Conservation (phyloP, 1,284 basidiomycete species). For the Melampsora larici-populina region DNA sequence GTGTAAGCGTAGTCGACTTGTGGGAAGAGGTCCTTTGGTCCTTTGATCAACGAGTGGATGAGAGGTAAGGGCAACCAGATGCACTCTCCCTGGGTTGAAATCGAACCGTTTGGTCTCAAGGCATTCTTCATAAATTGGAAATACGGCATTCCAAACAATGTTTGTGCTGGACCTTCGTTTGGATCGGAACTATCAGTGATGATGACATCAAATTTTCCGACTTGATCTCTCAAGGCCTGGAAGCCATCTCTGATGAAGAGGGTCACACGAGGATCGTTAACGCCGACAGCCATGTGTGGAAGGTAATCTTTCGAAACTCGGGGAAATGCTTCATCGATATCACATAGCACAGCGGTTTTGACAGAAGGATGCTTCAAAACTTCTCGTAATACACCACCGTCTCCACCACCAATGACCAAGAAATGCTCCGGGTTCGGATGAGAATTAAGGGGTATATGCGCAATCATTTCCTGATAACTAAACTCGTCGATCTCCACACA, state of each 20-base stretch:
- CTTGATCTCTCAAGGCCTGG: slow-evolving; percentile 88
- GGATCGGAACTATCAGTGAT: slow-evolving; percentile 81
- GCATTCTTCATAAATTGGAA: slow-evolving; percentile 90
- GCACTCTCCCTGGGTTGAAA: slow-evolving; percentile 94
- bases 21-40: slow-evolving; percentile 75
- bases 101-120: slow-evolving; percentile 82
- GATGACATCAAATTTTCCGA: slow-evolving; percentile 91
- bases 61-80: slow-evolving; percentile 91
- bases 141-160: slow-evolving; percentile 95
- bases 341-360: slow-evolving; percentile 88
- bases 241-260: slow-evolving; percentile 95
- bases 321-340: slow-evolving; percentile 98
- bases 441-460: slow-evolving; percentile 87
- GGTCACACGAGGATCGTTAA: slow-evolving; percentile 76
- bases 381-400: slow-evolving; percentile 94
- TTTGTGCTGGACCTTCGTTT: slow-evolving; percentile 80
- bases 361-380: slow-evolving; percentile 91
- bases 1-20: slow-evolving; percentile 89
- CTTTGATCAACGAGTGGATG: slow-evolving; percentile 73
- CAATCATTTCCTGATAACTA: slow-evolving; percentile 99
- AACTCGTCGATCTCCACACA: slow-evolving; percentile 98
- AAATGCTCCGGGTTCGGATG: slow-evolving; percentile 96
- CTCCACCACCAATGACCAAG: slow-evolving; percentile 85
- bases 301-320: slow-evolving; percentile 90
- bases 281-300: slow-evolving; percentile 86